Conservation (phyloP, 1,284 basidiomycete species). For the Caloboletus firmus region DNA sequence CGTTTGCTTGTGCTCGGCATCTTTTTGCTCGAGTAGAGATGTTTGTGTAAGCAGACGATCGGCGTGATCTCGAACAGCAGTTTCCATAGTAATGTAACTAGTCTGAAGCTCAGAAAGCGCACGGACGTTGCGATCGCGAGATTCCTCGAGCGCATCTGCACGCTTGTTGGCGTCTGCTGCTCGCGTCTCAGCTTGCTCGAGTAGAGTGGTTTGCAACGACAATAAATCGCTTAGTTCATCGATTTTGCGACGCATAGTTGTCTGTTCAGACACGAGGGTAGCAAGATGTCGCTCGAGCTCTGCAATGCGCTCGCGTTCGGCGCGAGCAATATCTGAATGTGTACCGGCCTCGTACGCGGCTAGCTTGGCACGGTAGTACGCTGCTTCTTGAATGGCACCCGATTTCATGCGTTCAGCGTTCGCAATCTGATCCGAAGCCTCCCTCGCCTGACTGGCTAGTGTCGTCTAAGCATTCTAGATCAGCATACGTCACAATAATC, state of each 20-base stretch:
- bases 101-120: slow-evolving; percentile 77
- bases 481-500: slow-evolving; percentile 13
- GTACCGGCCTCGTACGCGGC: slow-evolving; percentile 79
- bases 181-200: slow-evolving; percentile 78
- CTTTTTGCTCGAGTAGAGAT: slow-evolving; percentile 74
- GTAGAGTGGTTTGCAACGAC: slow-evolving; percentile 73
- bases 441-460: slow-evolving; percentile 73
- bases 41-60: slow-evolving; percentile 76
- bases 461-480: slow-evolving; percentile 48
- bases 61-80: slow-evolving; percentile 74
- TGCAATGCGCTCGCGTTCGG: slow-evolving; percentile 79
- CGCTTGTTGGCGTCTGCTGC: slow-evolving; percentile 80
- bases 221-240: slow-evolving; percentile 74
- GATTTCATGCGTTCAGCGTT: slow-evolving; percentile 81
- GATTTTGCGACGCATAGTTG: slow-evolving; percentile 68
- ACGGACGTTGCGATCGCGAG: slow-evolving; percentile 68
- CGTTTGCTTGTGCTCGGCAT: slow-evolving; percentile 73
- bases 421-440: slow-evolving; percentile 74
- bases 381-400: slow-evolving; percentile 90
- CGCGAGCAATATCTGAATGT: slow-evolving; percentile 61
- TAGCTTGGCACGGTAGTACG: slow-evolving; percentile 94
- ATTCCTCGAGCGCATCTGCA: slow-evolving; percentile 81
- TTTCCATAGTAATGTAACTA: slow-evolving; percentile 62
- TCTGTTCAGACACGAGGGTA: slow-evolving; percentile 64
- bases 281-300: slow-evolving; percentile 83